These are phyloP conservation scores for Aspergillus avenaceus DNA, from an alignment of 495 filamentous ascomycete genomes.

Conservation along the genomic window DNA sequence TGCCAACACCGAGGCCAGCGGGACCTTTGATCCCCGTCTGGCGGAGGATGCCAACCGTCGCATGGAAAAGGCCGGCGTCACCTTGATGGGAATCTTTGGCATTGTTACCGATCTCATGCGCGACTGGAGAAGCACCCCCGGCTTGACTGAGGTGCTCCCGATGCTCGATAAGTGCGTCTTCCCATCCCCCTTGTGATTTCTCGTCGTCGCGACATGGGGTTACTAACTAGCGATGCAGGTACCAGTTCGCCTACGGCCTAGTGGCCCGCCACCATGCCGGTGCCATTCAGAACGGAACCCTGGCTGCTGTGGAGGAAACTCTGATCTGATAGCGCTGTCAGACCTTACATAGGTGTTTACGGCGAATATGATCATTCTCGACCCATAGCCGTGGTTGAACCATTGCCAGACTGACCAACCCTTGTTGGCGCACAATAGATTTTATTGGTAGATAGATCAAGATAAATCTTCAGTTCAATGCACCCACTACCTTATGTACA, in stretches of 20 bases:
- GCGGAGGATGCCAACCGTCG: constrained; percentile 60
- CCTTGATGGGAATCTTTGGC: constrained; percentile 59
- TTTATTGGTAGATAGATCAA: too few species aligned
- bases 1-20: constrained; percentile 70
- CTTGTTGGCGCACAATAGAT: too few species aligned
- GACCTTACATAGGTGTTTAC: too few species aligned
- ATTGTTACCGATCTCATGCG: constrained; percentile 72
- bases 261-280: constrained; percentile 46
- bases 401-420: too few species aligned
- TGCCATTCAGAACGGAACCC: constrained; percentile 43
- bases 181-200: background rate
- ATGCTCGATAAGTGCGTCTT: constrained; percentile 55
- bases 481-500: too few species aligned
- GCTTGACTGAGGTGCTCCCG: constrained; percentile 56
- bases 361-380: too few species aligned
- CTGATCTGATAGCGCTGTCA: constrained; percentile 24
- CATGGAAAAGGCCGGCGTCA: constrained; percentile 65
- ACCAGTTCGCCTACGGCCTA: constrained; percentile 44
- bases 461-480: too few species aligned
- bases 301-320: constrained; percentile 27
- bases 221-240: constrained; percentile 13
- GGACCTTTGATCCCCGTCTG: constrained; percentile 54
- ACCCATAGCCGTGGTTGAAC: too few species aligned
- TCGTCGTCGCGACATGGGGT: background rate
- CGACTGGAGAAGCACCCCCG: constrained; percentile 71